Conservation (phyloP, 371 early-diverging fungal genomes). For the Synchytrium microbalum region DNA sequence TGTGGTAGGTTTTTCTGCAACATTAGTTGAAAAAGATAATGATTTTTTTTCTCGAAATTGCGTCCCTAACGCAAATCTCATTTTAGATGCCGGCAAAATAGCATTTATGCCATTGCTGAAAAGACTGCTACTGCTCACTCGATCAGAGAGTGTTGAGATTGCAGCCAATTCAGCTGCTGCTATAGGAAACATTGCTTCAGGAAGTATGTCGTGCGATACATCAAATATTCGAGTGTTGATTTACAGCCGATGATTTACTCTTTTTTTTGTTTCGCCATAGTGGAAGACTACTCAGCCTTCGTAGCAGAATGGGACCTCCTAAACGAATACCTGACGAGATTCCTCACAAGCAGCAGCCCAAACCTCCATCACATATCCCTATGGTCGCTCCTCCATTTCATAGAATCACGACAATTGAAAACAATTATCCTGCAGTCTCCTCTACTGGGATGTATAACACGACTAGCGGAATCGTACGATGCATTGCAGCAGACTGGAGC, state of each 20-base stretch:
- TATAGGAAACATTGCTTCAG: conserved; percentile 72
- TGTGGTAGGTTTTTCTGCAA: conserved; percentile 36
- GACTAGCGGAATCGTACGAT: too few species aligned
- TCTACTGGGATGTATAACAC: too few species aligned
- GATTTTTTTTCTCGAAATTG: neutral
- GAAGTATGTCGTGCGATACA: conserved; percentile 33
- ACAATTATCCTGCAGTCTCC: conserved; percentile 1
- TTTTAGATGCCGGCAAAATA: conserved; percentile 64
- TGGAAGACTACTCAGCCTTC: conserved; percentile 41
- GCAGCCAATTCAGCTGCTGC: conserved; percentile 79
- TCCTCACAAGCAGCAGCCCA: conserved; percentile 52
- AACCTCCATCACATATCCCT: conserved; percentile 79
- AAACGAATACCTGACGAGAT: conserved; percentile 60
- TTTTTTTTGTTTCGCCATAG: neutral
- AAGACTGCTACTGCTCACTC: conserved; percentile 65
- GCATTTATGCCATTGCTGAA: conserved; percentile 55
- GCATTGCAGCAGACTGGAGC: too few species aligned
- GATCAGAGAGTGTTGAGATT: conserved; percentile 59
- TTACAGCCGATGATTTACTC: neutral
- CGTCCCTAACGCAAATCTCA: conserved; percentile 1
- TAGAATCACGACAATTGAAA: conserved; percentile 53
- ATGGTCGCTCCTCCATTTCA: conserved; percentile 83
- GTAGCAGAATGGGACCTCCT: conserved; percentile 58
- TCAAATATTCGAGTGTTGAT: neutral
- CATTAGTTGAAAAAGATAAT: neutral